Base-by-base conservation (phyloP, 306 rosid genomes). In the Lathyrus tuberosus region DNA sequence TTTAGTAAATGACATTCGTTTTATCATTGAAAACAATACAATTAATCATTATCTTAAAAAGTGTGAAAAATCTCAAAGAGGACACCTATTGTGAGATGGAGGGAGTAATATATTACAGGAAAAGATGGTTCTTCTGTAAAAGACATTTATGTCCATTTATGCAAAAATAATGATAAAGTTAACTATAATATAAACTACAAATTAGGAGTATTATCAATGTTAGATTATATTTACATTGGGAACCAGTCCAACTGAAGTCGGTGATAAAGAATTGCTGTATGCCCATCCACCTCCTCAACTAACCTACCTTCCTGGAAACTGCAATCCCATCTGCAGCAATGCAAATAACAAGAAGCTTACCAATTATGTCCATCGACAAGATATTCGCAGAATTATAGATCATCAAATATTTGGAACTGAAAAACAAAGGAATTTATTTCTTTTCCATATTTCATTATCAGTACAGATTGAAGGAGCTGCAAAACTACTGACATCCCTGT, bases 281-380 rank as follows among this genome's bases (percentile, higher is more conserved):
- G 99, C 72, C 99, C 99, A 78, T 94, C 99, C 77, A 94, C 99
- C 80, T 94, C 99, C 88, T 94, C 99, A 59, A 94, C 99, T 80
- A 94, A 83, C 72, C 97, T 94, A 75, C 99, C 99, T 60, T 83
- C 54, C 64, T 73, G 92, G 82, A 94, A 94, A 80, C 89, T 88
- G 85, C 99, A 85, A 79, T 94, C 99, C 99, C 99, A 94, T 95
- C 99, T 94, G 87, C 80, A 69, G 64, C 26, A 74, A 71, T 49
- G 69, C 68, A 69, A 75, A 70, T 56, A 48, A 53, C 53, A 58
- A 31, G 71, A 67, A 67, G 69, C 28, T 53, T 54, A 44, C 20
- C 30, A 66, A 38, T 15, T 42, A 42, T 58, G 53, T 71, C 67
- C 4, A 10, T n/a, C 41, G 38, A 9, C 52, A 26, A 66, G 10